Conservation (phyloP, 257 asterid genomes). For the Eucommia ulmoides region DNA sequence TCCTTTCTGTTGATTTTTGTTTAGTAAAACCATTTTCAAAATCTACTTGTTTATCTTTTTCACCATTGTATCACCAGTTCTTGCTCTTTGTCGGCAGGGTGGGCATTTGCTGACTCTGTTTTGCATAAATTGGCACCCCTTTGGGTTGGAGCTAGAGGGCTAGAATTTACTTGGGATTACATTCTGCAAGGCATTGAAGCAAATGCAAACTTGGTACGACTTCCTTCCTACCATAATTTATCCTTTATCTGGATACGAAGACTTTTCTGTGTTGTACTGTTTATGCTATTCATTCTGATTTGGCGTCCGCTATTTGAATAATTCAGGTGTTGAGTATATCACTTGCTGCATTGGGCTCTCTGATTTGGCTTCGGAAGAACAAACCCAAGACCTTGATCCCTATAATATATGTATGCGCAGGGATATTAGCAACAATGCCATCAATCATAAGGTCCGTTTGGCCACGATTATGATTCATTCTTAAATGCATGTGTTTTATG, state of each 20-base stretch:
- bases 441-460: slow-evolving; percentile 59
- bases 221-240: slow-evolving; percentile 6
- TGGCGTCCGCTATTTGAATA: not conserved
- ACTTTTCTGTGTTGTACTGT: not conserved
- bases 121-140: slow-evolving; percentile 95
- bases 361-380: slow-evolving; percentile 95
- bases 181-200: slow-evolving; percentile 96
- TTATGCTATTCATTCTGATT: too few relatives aligned
- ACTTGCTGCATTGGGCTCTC: slow-evolving; percentile 84
- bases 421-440: slow-evolving; percentile 91
- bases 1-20: too few relatives aligned
- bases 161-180: slow-evolving; percentile 97
- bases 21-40: too few relatives aligned
- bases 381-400: slow-evolving; percentile 93
- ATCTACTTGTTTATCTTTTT: too few relatives aligned
- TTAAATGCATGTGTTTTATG: too few relatives aligned
- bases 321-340: slow-evolving; percentile 78
- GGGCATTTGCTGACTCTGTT: slow-evolving; percentile 99
- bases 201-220: slow-evolving; percentile 79
- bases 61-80: too few relatives aligned
- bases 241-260: not conserved
- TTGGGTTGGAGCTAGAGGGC: slow-evolving; percentile 98
- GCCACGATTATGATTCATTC: too few relatives aligned
- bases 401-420: slow-evolving; percentile 74
- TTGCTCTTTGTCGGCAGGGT: slow-evolving; percentile 37